phyloP scores from a whole-genome alignment of 768 basidiomycete species.

The Rossbeevera mucosa region DNA sequence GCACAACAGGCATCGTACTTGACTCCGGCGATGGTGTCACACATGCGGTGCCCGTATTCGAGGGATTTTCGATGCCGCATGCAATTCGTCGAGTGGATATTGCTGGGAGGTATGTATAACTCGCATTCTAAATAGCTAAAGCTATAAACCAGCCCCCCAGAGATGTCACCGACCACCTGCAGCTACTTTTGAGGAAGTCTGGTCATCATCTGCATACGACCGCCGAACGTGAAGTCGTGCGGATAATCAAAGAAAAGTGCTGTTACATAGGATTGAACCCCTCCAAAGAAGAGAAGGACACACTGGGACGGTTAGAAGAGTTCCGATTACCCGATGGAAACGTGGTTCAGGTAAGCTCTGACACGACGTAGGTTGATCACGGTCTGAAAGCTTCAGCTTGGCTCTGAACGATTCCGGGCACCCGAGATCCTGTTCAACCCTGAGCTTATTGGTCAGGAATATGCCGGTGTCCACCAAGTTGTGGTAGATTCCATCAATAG shows the following conservation, averaged over 20 bases:
- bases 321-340: constrained; percentile 96
- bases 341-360: constrained; percentile 68
- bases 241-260: constrained; percentile 97
- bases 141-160: constrained; percentile 37
- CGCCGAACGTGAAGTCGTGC: constrained; percentile 93
- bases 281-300: constrained; percentile 92
- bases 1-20: constrained; percentile 98
- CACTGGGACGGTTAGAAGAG: constrained; percentile 70
- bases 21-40: constrained; percentile 99
- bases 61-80: constrained; percentile 99
- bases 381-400: constrained; percentile 54
- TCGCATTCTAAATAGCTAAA: not conserved
- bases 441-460: constrained; percentile 92
- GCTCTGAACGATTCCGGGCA: constrained; percentile 91
- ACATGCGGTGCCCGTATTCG: constrained; percentile 97
- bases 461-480: constrained; percentile 95
- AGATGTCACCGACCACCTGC: constrained; percentile 95
- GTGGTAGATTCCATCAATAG: constrained; percentile 97
- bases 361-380: constrained; percentile 10
- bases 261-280: constrained; percentile 95
- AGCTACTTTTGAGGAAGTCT: constrained; percentile 87
- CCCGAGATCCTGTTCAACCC: constrained; percentile 98
- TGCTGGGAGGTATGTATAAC: constrained; percentile 71
- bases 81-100: constrained; percentile 95
- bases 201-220: constrained; percentile 96